Evolutionary conservation across 139 green algal species (phyloP).

Genomic region (Deuterostichococcus epilithicus): DNA sequence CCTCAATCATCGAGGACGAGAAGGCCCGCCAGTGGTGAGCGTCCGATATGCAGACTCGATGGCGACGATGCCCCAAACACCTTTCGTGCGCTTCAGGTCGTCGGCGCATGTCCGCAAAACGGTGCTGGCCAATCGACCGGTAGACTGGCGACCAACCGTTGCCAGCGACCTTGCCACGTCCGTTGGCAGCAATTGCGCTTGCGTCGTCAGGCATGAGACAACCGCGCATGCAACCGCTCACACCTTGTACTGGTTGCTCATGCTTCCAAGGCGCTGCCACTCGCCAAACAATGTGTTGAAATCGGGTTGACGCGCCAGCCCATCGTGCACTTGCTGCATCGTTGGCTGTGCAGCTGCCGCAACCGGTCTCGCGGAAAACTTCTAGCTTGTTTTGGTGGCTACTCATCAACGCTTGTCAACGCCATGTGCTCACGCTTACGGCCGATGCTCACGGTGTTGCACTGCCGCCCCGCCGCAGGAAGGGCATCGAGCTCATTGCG

Average conservation of each 20-base stretch:
- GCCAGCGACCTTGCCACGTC: no score
- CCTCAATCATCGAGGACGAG: conserved; percentile 88
- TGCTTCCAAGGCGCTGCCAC: no score
- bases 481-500: conserved; percentile 97
- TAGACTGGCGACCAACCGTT: no score
- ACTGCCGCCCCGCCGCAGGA: conserved; percentile 47
- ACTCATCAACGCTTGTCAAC: not conserved
- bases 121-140: no score
- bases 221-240: no score
- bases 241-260: no score
- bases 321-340: not conserved
- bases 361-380: not conserved
- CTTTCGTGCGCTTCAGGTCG: not conserved
- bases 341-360: not conserved
- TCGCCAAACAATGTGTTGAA: no score
- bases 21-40: conserved; percentile 86
- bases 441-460: not conserved
- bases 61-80: not conserved
- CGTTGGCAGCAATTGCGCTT: no score
- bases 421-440: not conserved
- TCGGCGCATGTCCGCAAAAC: no score
- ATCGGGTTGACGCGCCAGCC: no score
- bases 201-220: no score
- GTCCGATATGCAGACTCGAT: not conserved
- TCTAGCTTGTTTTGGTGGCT: not conserved